Evolutionary conservation across 495 filamentous ascomycete species (phyloP).

Genomic region (Daldinia concentrica): DNA sequence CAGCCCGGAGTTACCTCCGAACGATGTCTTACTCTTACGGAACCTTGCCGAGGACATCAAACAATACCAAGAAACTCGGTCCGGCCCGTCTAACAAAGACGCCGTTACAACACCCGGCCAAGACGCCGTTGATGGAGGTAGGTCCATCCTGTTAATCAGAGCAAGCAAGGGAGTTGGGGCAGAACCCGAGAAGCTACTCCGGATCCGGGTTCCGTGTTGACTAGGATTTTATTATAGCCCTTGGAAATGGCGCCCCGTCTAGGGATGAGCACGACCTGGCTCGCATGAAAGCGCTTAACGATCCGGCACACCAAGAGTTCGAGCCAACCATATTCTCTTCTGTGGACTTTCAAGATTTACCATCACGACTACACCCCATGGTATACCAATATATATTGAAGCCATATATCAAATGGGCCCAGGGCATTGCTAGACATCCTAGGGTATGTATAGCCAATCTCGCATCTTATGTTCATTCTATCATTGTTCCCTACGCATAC

Average conservation of each 20-base stretch:
- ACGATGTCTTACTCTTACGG: slow-evolving; percentile 61
- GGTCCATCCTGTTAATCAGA: slow-evolving; percentile 26
- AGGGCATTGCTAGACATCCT: slow-evolving; percentile 61
- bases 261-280: slow-evolving; percentile 45
- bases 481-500: not conserved
- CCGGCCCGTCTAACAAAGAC: slow-evolving; percentile 10
- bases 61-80: slow-evolving; percentile 10
- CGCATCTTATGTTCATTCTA: not conserved
- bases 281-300: slow-evolving; percentile 62
- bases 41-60: slow-evolving; percentile 55
- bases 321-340: slow-evolving; percentile 55
- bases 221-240: slow-evolving; percentile 19
- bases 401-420: slow-evolving; percentile 66
- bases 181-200: slow-evolving; percentile 18
- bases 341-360: slow-evolving; percentile 47
- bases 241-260: slow-evolving; percentile 13
- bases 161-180: slow-evolving; percentile 21
- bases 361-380: slow-evolving; percentile 38
- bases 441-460: slow-evolving; percentile 34
- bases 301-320: slow-evolving; percentile 51
- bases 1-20: slow-evolving; percentile 59
- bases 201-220: slow-evolving; percentile 27
- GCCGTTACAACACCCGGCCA: slow-evolving; percentile 28
- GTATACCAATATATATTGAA: slow-evolving; percentile 60
- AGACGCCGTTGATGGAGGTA: slow-evolving; percentile 28